phyloP scores from a whole-genome alignment of 164 flowering plant species.

The Saururus chinensis region DNA sequence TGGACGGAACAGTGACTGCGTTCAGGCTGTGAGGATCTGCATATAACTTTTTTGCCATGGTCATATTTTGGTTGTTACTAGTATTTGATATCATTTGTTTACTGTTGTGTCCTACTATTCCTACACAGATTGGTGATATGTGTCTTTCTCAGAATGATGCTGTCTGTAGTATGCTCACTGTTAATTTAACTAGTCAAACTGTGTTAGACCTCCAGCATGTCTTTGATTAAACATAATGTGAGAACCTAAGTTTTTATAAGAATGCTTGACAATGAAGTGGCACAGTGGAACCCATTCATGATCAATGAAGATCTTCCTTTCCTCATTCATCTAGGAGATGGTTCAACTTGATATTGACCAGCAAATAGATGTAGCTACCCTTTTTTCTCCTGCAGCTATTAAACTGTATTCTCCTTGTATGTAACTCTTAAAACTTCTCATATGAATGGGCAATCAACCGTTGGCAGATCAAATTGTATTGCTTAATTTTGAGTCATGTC shows the following conservation, averaged over 20 bases:
- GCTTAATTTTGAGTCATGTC: too few species aligned
- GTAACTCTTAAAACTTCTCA: background rate
- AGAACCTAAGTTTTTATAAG: background rate
- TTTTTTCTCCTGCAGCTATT: background rate
- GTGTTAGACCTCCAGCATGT: background rate
- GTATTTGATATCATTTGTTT: background rate
- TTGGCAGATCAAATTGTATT: background rate
- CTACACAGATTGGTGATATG: background rate
- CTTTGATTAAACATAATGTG: background rate
- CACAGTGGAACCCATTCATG: background rate
- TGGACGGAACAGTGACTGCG: slow-evolving; percentile 80
- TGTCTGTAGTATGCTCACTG: background rate
- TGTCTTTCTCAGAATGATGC: background rate
- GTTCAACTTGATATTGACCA: background rate
- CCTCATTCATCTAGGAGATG: background rate
- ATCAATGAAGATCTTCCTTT: background rate
- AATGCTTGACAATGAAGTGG: background rate
- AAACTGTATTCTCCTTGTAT: too few species aligned
- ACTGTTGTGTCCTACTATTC: background rate
- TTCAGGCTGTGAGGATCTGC: slow-evolving; percentile 56
- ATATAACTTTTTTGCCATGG: background rate
- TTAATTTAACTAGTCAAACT: background rate
- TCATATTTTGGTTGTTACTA: too few species aligned
- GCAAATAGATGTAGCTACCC: background rate
- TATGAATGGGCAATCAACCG: background rate